Base-by-base conservation (phyloP, 2,329 filamentous ascomycete species). In the Beauveria sp. region DNA sequence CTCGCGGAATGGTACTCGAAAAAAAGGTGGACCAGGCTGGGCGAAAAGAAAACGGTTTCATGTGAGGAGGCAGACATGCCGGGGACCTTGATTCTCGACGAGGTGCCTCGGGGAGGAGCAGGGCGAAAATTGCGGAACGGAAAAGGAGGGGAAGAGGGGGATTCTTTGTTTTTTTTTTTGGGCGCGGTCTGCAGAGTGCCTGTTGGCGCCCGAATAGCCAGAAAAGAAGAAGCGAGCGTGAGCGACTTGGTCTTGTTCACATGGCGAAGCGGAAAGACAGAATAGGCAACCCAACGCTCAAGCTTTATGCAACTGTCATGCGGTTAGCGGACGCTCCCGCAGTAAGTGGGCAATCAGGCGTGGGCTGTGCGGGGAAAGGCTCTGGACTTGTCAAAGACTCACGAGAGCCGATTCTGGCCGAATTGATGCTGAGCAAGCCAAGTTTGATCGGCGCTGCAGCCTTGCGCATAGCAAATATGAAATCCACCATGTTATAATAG, bases 1-100 rank as follows among this genome's bases (percentile, higher is more conserved):
- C 56, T 60, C 61, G 20, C 61, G 61, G 61, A 45, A 51, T 63
- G 61, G 61, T 63, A 63, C 42, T 49, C 42, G 40, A 43, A 16
- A 45, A 54, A 51, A 62, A 62, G 52, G 22, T 24, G 61, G 56
- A 60, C 16, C 56, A 46, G 24, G 18, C 20, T 58, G 53, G 42
- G 40, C 34, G 34, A 38, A 38, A 26, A 54, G 51, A 42, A 53
- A 52, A 46, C 55, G 30, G 49, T 52, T 58, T 52, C 53, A 59
- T 54, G 28, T 47, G 24, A 51, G n/a, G 18, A 43, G 47, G 40
- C 40, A 58, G 28, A 50, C 61, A 55, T 45, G 30, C 53, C 14
- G 26, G 34, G 34, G 26, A 42, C 22, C 40, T 43, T 10, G 43
- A 55, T 46, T 5, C 40, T 55, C 20, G 22, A 38, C 34, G 34